Evolutionary conservation across 768 basidiomycete genomes (phyloP), one percentile per base, ranked within the genome.

Genomic region (Hygrocybe coccinea): DNA sequence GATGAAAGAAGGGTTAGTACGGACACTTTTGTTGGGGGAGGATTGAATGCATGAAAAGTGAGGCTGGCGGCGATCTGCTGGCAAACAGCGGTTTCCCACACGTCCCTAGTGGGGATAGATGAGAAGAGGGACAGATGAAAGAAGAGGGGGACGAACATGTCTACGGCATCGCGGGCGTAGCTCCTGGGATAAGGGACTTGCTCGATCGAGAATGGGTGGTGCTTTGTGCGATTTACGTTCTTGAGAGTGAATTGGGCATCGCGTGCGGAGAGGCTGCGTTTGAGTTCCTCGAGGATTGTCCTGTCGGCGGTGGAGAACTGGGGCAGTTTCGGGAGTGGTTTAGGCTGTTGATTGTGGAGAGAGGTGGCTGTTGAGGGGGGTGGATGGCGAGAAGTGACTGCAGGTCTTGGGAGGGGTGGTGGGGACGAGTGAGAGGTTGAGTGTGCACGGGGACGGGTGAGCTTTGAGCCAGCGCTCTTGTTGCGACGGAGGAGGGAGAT

Each of bases 131-230:
- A 35, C 43, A 24, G 47, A 52, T 36, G 34, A 39, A 37, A 50
- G 52, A 49, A 59, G 45, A 49, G 39, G 41, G 19, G 50, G 10
- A 80, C 86, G 74, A 64, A 88, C 87, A 85, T 64, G 70, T 89
- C 87, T 22, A 87, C 65, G 37, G 82, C 79, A 33, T 79, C 76
- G 15, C 78, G 69, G 55, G 83, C 85, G 62, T 86, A 88, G 62
- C 77, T 81, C 59, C 84, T 74, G 7, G 87, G 86, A 65, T 87
- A 89, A 11, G 87, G 86, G 4, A 83, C 86, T 46, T 79, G 77
- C 14, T 74, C 64, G 36, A 66, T 64, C 5, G 66, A 58, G 61
- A 73, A 82, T 12, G 79, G 73, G 66, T 89, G 86, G 56, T 87
- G 79, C 58, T 76, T 79, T 64, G 79, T 79, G 12, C 77, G 77